Base-by-base conservation (phyloP, 257 asterid genomes). In the Petrea volubilis region DNA sequence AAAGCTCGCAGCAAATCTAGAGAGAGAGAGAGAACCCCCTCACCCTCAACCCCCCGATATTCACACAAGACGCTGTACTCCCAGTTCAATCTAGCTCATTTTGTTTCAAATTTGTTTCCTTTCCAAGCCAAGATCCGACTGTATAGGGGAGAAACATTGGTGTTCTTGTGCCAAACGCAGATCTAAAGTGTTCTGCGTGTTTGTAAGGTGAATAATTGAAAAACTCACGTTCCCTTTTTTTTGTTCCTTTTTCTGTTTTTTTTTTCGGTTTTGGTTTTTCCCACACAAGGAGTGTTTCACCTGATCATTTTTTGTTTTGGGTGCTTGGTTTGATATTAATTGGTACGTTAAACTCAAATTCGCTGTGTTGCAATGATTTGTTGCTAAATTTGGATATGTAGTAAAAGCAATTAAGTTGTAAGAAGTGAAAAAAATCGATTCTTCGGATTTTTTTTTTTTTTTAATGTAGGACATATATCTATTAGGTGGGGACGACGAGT, bases 1-100 rank as follows among this genome's bases (percentile, higher is more conserved):
- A 43, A 47, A 70, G 44, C 79, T 77, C 75, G 84, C 85, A 81
- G 75, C 80, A 73, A 75, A 83, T 85, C 91, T 73, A 83, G 86
- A 56, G 73, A 55, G 81, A 75, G 65, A 60, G 43, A 68, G 62
- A 50, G 34, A 65, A 9, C 38, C 20, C 6, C 18, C 70, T 12
- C 8, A 14, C 71, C 38, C 21, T 5, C 58, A 61, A 5, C 24
- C 38, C 71, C 27, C 7, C n/a, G 14, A 29, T 7, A 33, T 23
- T 7, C 49, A 31, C 57, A 5, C 18, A 17, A 67, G 6, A 41
- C 18, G 3, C 36, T 67, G 46, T 64, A n/a, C 67, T 58, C 28
- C 49, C 64, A 50, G 21, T 23, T 53, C 61, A 40, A 17, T 58
- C 41, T 7, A 61, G 64, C 60, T 74, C 21, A 34, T 70, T 68